Conservation (phyloP, 805 yeast genomes). For the Candida odintsovae region DNA sequence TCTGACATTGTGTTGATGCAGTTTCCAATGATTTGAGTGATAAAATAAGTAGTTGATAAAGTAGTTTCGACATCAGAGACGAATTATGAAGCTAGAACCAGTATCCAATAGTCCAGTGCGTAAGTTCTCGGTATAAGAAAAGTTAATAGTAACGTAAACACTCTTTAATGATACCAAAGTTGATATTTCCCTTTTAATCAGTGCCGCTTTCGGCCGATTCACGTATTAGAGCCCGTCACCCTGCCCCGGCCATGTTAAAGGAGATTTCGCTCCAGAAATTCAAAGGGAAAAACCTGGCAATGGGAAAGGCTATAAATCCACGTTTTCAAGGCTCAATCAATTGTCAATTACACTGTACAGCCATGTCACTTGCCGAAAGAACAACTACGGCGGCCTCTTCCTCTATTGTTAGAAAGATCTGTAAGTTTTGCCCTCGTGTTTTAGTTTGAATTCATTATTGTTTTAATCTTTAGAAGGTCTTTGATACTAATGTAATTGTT, state of each 20-base stretch:
- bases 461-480: neutral
- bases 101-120: no score
- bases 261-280: neutral
- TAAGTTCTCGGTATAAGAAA: no score
- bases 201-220: neutral
- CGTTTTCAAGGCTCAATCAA: no score
- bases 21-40: no score
- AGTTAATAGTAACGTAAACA: no score
- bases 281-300: neutral
- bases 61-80: no score
- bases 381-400: conserved; percentile 17
- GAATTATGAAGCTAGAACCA: no score
- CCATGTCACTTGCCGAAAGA: conserved; percentile 20
- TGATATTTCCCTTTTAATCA: neutral
- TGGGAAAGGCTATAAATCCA: neutral
- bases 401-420: conserved; percentile 37
- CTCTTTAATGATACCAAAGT: no score
- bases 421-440: conserved; percentile 11
- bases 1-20: neutral
- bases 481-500: conserved; percentile 1
- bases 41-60: no score
- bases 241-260: neutral
- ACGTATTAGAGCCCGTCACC: neutral
- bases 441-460: neutral
- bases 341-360: neutral